Evolutionary conservation across 225 moss, liverwort and hornwort species (phyloP).

Genomic region (Anthoceros angustus): DNA sequence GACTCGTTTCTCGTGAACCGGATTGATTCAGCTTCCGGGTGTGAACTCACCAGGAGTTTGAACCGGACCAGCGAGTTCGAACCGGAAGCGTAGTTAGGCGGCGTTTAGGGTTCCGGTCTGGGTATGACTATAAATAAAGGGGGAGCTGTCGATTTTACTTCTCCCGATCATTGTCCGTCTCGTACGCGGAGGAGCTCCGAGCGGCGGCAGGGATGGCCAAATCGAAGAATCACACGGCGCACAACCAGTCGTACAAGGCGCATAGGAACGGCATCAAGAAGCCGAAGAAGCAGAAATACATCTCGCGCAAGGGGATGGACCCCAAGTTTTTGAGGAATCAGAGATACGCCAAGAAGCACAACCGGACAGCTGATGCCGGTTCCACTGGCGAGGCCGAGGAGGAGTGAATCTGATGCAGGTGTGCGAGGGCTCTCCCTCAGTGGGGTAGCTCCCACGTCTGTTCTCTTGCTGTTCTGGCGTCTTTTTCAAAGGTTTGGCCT

Average conservation of each 20-base stretch:
- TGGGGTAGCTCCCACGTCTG: neutral
- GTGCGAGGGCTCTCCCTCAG: neutral
- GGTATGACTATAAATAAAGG: too few species aligned
- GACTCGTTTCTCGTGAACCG: neutral
- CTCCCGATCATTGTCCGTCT: neutral
- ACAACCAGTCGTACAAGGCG: conserved; percentile 90
- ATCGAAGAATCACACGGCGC: conserved; percentile 92
- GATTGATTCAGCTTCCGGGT: neutral
- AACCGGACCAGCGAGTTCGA: too few species aligned
- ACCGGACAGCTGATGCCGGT: conserved; percentile 37
- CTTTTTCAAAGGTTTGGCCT: too few species aligned
- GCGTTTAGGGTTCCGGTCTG: too few species aligned
- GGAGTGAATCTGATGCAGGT: conserved; percentile 28
- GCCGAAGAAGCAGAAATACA: conserved; percentile 83
- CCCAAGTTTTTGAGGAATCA: conserved; percentile 89
- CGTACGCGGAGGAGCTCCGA: neutral
- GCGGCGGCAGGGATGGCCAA: conserved; percentile 52
- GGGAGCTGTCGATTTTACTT: neutral
- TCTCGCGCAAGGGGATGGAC: conserved; percentile 88
- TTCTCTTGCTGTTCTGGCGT: neutral
- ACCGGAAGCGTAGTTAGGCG: too few species aligned
- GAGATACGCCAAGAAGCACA: conserved; percentile 94
- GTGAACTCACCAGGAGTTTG: too few species aligned
- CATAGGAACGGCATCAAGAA: conserved; percentile 95
- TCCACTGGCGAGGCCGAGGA: conserved; percentile 30